phyloP scores from a whole-genome alignment of 164 flowering plant genomes.

The Magnolia officinalis region DNA sequence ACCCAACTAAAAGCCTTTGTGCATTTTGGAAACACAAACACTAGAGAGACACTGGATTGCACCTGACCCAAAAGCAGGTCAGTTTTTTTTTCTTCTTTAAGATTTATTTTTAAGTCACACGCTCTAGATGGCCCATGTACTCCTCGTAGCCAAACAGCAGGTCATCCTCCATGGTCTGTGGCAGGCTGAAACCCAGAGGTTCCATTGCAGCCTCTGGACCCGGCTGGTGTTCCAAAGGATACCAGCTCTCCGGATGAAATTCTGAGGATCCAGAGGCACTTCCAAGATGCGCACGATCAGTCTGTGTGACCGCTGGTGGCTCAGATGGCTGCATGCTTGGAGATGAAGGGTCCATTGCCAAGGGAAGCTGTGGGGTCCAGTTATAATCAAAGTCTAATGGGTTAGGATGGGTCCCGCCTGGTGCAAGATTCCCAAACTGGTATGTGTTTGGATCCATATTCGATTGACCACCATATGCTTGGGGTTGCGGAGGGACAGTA shows the following conservation, averaged over 20 bases:
- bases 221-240: conserved; percentile 26
- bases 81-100: not conserved
- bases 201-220: conserved; percentile 18
- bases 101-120: not conserved
- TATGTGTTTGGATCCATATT: conserved; percentile 16
- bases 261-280: not conserved
- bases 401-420: conserved; percentile 5
- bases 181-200: conserved; percentile 14
- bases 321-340: conserved; percentile 20
- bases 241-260: conserved; percentile 23
- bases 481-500: conserved; percentile 6
- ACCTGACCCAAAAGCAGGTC: not conserved
- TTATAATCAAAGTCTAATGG: conserved; percentile 10
- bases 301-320: conserved; percentile 3
- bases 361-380: conserved; percentile 16
- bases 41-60: not conserved
- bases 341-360: conserved; percentile 6
- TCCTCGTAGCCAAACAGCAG: conserved; percentile 25
- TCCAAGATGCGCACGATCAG: conserved; percentile 10
- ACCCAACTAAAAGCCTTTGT: not conserved
- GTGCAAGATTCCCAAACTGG: conserved; percentile 10
- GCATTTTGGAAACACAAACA: not conserved
- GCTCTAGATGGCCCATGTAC: not conserved
- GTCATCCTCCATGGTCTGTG: conserved; percentile 23
- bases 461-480: conserved; percentile 15